phyloP scores from a whole-genome alignment of 371 early-diverging fungal species.

The Zychaea mexicana region DNA sequence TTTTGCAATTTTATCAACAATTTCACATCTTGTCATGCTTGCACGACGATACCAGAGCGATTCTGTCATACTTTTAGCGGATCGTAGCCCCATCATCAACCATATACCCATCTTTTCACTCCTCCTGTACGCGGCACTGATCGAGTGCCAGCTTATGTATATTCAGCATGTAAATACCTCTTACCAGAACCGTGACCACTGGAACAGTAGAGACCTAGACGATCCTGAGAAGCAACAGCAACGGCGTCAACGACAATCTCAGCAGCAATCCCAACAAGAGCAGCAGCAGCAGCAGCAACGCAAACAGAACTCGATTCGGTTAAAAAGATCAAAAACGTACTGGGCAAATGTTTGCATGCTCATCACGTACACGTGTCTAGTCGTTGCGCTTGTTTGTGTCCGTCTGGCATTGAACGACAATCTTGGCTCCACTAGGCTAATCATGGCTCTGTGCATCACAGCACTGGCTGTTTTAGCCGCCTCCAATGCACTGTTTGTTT shows the following conservation, averaged over 20 bases:
- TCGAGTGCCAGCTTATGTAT: constrained; percentile 28
- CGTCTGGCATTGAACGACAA: constrained; percentile 12
- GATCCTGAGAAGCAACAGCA: constrained; percentile 14
- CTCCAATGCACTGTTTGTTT: constrained; percentile 10
- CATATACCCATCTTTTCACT: constrained; percentile 31
- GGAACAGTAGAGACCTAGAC: constrained; percentile 24
- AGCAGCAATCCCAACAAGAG: neutral
- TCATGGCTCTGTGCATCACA: constrained; percentile 21
- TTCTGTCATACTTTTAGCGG: constrained; percentile 14
- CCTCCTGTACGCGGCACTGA: constrained; percentile 26
- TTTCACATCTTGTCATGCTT: constrained; percentile 14
- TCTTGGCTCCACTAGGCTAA: neutral
- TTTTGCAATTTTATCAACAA: constrained; percentile 10
- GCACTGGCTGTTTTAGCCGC: constrained; percentile 15
- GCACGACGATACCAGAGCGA: constrained; percentile 6
- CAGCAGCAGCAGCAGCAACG: neutral
- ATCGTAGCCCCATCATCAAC: constrained; percentile 21
- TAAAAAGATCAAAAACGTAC: constrained; percentile 8
- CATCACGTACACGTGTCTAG: constrained; percentile 13
- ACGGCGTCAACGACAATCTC: neutral
- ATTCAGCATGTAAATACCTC: constrained; percentile 21
- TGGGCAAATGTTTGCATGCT: constrained; percentile 22
- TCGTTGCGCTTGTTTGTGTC: constrained; percentile 18
- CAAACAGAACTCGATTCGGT: neutral
- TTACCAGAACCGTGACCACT: constrained; percentile 21